Evolutionary conservation across 1,284 basidiomycete genomes (phyloP).

Genomic region (Schizophyllum commune): DNA sequence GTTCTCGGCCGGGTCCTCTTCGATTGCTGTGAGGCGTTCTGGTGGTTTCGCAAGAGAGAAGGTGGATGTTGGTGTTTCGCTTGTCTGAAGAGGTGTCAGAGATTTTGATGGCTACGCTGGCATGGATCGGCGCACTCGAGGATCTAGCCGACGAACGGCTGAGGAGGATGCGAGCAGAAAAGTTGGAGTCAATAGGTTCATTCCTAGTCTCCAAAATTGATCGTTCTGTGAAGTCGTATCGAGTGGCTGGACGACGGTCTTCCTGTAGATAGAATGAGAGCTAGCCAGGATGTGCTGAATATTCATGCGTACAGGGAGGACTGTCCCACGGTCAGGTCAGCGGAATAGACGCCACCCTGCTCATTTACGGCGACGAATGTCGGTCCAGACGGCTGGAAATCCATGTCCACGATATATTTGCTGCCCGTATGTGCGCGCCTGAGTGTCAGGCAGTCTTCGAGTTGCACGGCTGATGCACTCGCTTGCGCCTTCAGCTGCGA

Average conservation of each 20-base stretch:
- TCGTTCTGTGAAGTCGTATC: neutral
- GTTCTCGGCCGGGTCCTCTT: conserved; percentile 32
- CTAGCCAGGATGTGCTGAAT: conserved; percentile 20
- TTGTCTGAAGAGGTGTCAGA: conserved; percentile 2
- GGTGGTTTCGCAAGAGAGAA: conserved; percentile 25
- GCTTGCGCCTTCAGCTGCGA: conserved; percentile 17
- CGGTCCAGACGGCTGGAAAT: conserved; percentile 20
- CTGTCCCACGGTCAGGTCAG: conserved; percentile 16
- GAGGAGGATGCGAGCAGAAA: neutral
- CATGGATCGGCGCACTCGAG: conserved; percentile 3
- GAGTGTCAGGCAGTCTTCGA: conserved; percentile 27
- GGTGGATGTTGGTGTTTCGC: conserved; percentile 18
- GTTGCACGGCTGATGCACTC: conserved; percentile 5
- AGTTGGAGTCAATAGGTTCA: conserved; percentile 2
- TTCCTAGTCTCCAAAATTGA: neutral
- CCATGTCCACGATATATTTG: conserved; percentile 38
- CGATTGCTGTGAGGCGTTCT: conserved; percentile 45
- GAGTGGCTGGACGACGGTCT: neutral
- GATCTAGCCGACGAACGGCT: conserved; percentile 18
- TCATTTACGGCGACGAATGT: conserved; percentile 35
- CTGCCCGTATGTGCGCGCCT: conserved; percentile 32
- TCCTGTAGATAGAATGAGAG: neutral
- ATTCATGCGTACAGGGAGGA: neutral
- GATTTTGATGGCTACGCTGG: conserved; percentile 16
- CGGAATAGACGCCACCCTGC: conserved; percentile 32